Evolutionary conservation across 2,329 filamentous ascomycete species (phyloP), one percentile per base, ranked within the genome.

Genomic region (Pseudogymnoascus destructans): DNA sequence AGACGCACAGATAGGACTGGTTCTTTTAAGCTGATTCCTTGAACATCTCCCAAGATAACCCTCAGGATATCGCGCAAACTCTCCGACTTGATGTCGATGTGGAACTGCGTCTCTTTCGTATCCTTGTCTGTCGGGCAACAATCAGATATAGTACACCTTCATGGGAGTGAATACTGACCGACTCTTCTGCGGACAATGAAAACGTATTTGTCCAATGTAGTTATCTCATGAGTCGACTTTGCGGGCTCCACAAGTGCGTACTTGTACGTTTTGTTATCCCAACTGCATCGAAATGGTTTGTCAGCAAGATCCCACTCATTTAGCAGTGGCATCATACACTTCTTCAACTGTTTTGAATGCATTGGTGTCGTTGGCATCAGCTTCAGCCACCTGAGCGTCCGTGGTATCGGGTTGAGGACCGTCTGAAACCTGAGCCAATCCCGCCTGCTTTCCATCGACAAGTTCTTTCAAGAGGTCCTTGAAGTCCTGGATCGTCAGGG

Each of bases 241-340:
- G 38, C 15, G 1, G 27, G 15, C 60, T 62, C 58, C 27, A 57
- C 35, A 60, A 62, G 27, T 21, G 10, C 25, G 30, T 57, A 33
- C 33, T 58, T 57, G 23, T 32, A 21, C 17, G 38, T 15, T 30
- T 57, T 42, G 2, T 54, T 59, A 46, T 64, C 59, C 61, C 21
- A 65, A n/a, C 62, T 65, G 33, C 57, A 61, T 61, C 3, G 42
- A 58, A 57, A 36, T 17, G 59, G 58, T 61, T 55, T 57, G 58
- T 36, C 46, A 55, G 11, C 9, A 52, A 57, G n/a, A 5, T 57
- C 15, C 57, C 15, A 2, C 40, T 38, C 57, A 32, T 11, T 57
- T 40, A 4, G 21, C 13, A 21, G 9, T 5, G 33, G 49, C 62
- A 40, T 60, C 58, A 10, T 55, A 65, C 55, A 65, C 38, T 62